These are phyloP conservation scores for Claviceps sp. DNA, from an alignment of 2,329 filamentous ascomycete genomes.

Conservation along the genomic window DNA sequence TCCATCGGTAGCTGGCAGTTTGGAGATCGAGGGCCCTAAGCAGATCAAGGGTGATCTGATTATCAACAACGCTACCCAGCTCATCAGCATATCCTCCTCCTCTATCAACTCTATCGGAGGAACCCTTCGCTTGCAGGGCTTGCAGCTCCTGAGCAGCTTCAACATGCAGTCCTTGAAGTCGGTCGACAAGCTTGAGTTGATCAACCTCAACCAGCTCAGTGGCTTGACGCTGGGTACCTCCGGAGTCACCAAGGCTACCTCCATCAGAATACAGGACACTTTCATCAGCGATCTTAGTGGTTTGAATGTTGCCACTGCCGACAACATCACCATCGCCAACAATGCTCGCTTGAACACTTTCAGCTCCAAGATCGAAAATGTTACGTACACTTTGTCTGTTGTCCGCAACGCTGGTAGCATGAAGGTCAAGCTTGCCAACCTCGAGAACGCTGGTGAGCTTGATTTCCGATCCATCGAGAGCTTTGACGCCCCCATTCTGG, in stretches of 20 bases:
- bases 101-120: constrained; percentile 54
- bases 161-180: constrained; percentile 49
- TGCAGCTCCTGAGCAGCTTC: constrained; percentile 56
- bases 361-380: constrained; percentile 63
- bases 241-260: constrained; percentile 51
- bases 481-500: constrained; percentile 60
- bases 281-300: constrained; percentile 64
- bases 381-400: constrained; percentile 58
- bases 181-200: constrained; percentile 57
- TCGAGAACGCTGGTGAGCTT: constrained; percentile 41
- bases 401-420: constrained; percentile 68
- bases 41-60: constrained; percentile 44
- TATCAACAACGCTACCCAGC: constrained; percentile 42
- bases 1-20: constrained; percentile 36
- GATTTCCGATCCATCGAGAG: constrained; percentile 61
- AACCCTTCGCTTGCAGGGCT: constrained; percentile 53
- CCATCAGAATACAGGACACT: constrained; percentile 73
- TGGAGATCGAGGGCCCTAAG: constrained; percentile 49
- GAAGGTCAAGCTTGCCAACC: constrained; percentile 60
- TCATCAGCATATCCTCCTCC: constrained; percentile 49
- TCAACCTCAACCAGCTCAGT: constrained; percentile 51
- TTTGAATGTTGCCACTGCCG: constrained; percentile 64
- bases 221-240: constrained; percentile 33
- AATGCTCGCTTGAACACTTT: constrained; percentile 68
- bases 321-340: constrained; percentile 74